Evolutionary conservation across 2,329 filamentous ascomycete genomes (phyloP), one percentile per base, ranked within the genome.

Genomic region (Colletotrichum coccodes): DNA sequence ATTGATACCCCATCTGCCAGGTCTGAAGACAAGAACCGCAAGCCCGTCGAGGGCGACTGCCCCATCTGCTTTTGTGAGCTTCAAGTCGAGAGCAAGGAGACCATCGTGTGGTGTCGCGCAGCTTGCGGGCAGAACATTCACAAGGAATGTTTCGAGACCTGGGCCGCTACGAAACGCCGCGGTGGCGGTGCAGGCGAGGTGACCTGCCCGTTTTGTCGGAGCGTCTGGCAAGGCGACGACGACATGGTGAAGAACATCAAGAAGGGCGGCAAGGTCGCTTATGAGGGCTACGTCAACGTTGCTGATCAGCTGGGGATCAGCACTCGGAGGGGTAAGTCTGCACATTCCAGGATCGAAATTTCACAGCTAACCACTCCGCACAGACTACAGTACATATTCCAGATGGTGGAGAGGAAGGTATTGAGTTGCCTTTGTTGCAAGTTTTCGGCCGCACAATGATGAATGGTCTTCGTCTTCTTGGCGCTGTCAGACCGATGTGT

Each of bases 181-280:
- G 73, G 53, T 2, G 54, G 50, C 4, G 75, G 75, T 6, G 73
- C 63, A 5, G 74, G 72, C n/a, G 56, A 79, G 18, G 83, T 87
- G 18, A 90, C 87, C 0, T 91, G 89, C 72, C 89, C 89, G 0
- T 87, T 88, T 73, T 91, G 89, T 68, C 85, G 89, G 14, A 86
- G 85, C 14, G 73, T 76, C 1, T 91, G 90, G 90, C 79, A 85
- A 71, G 82, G 79, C 1, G 84, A 85, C 23, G 77, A 82, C 23
- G 78, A 79, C 3, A 74, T 80, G 70, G 77, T 85, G 8, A 81
- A 80, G 40, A 81, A 79, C 38, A 82, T 87, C 28, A 79, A 79
- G 54, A 84, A 81, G 70, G 78, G 76, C 0, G 80, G 83, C 3
- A 74, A 74, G 6, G 70, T 79, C 0, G 82, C 80, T 28, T 74